A percentile compares a stretch with the other conserved stretches of the same genome.
These are phyloP conservation scores for Aegilops tauschii DNA, from an alignment of 176 grass and related monocot species.

Conservation along the genomic window DNA sequence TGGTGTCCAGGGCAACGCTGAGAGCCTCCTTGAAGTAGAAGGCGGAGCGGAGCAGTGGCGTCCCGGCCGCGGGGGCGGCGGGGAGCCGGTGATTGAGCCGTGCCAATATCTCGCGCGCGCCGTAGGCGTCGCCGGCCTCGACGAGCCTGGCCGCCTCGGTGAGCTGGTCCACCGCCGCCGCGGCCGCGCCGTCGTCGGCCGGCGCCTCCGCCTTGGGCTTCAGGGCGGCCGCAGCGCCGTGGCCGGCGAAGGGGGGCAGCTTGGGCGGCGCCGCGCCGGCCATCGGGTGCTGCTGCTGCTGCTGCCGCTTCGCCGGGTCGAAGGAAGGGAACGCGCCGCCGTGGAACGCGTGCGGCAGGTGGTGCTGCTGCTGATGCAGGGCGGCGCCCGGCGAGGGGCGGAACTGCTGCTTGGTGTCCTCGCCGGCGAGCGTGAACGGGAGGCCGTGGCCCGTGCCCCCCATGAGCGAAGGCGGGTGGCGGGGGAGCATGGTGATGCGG, in stretches of 20 bases:
- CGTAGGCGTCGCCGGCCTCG: slow-evolving; percentile 37
- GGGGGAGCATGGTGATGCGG: slow-evolving; percentile 14
- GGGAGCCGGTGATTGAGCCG: slow-evolving; percentile 86
- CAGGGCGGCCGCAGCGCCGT: neutral
- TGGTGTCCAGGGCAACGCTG: slow-evolving; percentile 38
- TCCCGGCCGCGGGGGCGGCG: slow-evolving; percentile 31
- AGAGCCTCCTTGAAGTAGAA: slow-evolving; percentile 87
- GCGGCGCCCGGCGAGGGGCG: neutral
- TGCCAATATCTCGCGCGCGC: slow-evolving; percentile 79
- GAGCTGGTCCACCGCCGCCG: slow-evolving; percentile 28
- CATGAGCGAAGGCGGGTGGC: slow-evolving; percentile 12
- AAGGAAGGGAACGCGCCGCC: slow-evolving; percentile 3
- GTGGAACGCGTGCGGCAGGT: neutral
- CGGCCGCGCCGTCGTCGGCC: neutral
- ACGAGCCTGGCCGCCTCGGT: slow-evolving; percentile 36
- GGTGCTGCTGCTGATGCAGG: slow-evolving; percentile 22
- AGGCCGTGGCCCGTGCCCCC: slow-evolving; percentile 3
- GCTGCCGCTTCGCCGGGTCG: slow-evolving; percentile 5
- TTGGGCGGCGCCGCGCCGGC: slow-evolving; percentile 13
- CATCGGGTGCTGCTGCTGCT: slow-evolving; percentile 29
- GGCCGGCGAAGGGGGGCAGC: slow-evolving; percentile 41
- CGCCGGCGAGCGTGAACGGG: slow-evolving; percentile 30
- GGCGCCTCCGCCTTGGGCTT: slow-evolving; percentile 24
- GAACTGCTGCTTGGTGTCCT: slow-evolving; percentile 10
- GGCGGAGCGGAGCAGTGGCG: slow-evolving; percentile 70